Evolutionary conservation across 2,329 filamentous ascomycete genomes (phyloP), one percentile per base, ranked within the genome.

Genomic region (Microdochium bolleyi): DNA sequence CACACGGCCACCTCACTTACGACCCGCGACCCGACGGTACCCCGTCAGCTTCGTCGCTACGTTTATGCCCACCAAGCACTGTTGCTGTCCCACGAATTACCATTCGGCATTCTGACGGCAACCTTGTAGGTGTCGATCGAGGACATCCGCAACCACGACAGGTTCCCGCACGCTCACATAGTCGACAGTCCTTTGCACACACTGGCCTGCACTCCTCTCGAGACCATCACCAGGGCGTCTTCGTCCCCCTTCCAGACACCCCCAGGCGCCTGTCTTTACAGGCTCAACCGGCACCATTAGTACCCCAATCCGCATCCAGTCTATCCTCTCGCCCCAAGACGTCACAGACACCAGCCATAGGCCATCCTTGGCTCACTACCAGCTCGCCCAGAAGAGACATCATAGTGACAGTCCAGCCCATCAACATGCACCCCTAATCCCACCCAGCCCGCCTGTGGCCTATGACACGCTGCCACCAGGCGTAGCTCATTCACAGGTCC

Each of bases 241-340:
- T 58, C 51, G 50, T 58, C 51, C 54, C 46, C 53, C 53, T 54
- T 48, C 48, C 50, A 51, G 53, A 50, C 49, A 46, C 25, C 51
- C 50, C 51, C 34, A 53, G 53, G 56, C 54, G 55, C 56, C 54
- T 67, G 68, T 67, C 72, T 65, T 69, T 51, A 54, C 62, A 64
- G 73, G 69, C 70, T 69, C 67, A 69, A 58, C 68, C 73, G 73
- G 62, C 72, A 77, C 69, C 58, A 77, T 77, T 73, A 70, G 73
- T 60, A 75, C 73, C 56, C 73, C 73, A 68, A 67, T 76, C 58
- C 71, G 74, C 60, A 77, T 78, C 55, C 69, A 77, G 62, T 76
- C 75, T 49, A 77, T 79, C 63, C 68, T 78, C 64, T 76, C 75
- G 54, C 71, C 73, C 55, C 63, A 68, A 55, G 69, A 74, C 56